Evolutionary conservation across 129 eudicot genomes (phyloP).

Genomic region (Escallonia rubra): DNA sequence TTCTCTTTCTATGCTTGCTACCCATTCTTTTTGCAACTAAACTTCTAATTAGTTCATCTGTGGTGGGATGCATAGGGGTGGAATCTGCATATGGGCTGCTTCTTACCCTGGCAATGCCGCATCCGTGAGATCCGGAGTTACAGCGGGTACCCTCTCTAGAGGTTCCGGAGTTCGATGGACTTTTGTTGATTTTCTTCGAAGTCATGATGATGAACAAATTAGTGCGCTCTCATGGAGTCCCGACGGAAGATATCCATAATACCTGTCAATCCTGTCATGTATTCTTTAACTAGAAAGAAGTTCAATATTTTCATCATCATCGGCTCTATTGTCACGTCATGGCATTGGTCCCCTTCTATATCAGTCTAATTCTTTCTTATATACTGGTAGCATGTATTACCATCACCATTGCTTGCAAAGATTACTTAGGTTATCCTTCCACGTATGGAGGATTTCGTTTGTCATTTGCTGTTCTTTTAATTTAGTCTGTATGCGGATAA

Average conservation of each 20-base stretch:
- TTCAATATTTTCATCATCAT: neutral
- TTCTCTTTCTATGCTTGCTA: neutral
- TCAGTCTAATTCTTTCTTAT: neutral
- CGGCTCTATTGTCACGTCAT: neutral
- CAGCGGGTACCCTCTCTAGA: slow-evolving; percentile 56
- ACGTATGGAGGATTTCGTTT: neutral
- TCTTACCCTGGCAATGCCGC: slow-evolving; percentile 88
- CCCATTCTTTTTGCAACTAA: neutral
- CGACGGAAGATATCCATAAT: slow-evolving; percentile 96
- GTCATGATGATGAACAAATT: slow-evolving; percentile 61
- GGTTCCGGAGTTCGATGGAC: slow-evolving; percentile 79
- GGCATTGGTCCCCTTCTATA: neutral
- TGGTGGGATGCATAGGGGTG: slow-evolving; percentile 60
- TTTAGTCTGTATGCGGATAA: neutral
- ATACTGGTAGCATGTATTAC: neutral
- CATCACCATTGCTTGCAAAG: neutral
- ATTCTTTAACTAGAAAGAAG: neutral
- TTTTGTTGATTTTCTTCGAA: slow-evolving; percentile 76
- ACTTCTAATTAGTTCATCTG: neutral
- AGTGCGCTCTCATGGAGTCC: slow-evolving; percentile 99
- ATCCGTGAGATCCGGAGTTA: slow-evolving; percentile 71
- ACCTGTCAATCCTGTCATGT: slow-evolving; percentile 9
- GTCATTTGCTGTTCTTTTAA: too few relatives aligned
- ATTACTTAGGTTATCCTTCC: neutral
- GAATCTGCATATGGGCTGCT: slow-evolving; percentile 98